Percentiles rank a stretch among this genome's conserved stretches.
Evolutionary conservation across 2,329 filamentous ascomycete genomes (phyloP).

Genomic region (Xylariaceae sp.): DNA sequence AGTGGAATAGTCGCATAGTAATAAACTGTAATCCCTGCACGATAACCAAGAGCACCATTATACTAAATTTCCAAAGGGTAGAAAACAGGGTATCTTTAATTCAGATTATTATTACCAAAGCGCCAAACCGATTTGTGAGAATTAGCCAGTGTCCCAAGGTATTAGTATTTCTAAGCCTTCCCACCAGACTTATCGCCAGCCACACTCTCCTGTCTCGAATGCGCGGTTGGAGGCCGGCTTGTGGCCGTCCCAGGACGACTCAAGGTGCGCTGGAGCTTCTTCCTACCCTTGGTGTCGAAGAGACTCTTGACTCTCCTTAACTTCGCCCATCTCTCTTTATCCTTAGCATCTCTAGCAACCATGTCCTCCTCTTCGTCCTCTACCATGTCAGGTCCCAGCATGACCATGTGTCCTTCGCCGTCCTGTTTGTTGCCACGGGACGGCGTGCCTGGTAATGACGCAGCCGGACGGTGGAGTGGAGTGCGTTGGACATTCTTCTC

Average conservation of each 20-base stretch:
- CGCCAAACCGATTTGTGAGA: neutral
- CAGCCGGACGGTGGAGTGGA: conserved; percentile 39
- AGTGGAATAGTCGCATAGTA: too few species aligned
- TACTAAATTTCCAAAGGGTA: neutral
- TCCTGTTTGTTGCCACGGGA: conserved; percentile 26
- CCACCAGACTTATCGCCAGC: conserved; percentile 29
- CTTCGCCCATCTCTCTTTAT: conserved; percentile 77
- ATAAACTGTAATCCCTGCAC: too few species aligned
- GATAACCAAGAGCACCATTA: too few species aligned
- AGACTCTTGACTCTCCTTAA: conserved; percentile 74
- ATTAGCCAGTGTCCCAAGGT: neutral
- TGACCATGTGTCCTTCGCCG: conserved; percentile 31
- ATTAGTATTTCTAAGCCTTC: conserved; percentile 23
- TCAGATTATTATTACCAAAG: conserved; percentile 3
- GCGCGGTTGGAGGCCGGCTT: conserved; percentile 37
- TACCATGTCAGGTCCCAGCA: conserved; percentile 35
- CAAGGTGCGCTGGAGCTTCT: conserved; percentile 54
- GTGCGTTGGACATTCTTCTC: conserved; percentile 39
- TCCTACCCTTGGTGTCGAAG: conserved; percentile 69
- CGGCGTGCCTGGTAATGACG: conserved; percentile 39
- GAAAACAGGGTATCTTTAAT: conserved; percentile 17
- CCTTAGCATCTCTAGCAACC: conserved; percentile 60
- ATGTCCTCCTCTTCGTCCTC: conserved; percentile 58
- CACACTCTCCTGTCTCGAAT: conserved; percentile 34
- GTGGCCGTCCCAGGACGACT: conserved; percentile 51